These are phyloP conservation scores for Trichocladium antarcticum DNA, from an alignment of 495 filamentous ascomycete genomes.

Conservation along the genomic window DNA sequence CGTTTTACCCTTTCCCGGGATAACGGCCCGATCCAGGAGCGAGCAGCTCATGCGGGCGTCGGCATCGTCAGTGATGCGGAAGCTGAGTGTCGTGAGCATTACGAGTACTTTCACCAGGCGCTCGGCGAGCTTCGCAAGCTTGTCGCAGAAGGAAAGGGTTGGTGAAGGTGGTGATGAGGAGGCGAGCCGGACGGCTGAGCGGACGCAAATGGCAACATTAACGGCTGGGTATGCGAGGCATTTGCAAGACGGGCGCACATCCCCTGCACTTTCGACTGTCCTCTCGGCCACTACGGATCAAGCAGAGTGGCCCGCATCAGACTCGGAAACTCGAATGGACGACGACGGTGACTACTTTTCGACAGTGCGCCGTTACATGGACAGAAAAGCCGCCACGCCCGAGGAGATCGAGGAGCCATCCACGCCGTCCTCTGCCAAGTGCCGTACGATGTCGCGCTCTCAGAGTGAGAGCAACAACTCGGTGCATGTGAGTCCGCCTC, in stretches of 20 bases:
- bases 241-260: too few species aligned
- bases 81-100: slow-evolving; percentile 65
- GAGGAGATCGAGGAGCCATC: too few species aligned
- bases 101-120: slow-evolving; percentile 52
- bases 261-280: too few species aligned
- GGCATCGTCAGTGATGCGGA: slow-evolving; percentile 70
- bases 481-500: too few species aligned
- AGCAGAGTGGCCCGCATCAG: too few species aligned
- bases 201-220: background rate
- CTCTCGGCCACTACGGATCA: slow-evolving; percentile 31
- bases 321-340: too few species aligned
- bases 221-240: slow-evolving; percentile 3
- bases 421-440: too few species aligned
- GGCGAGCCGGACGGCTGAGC: background rate
- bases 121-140: slow-evolving; percentile 31
- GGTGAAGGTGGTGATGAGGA: background rate
- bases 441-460: too few species aligned
- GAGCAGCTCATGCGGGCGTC: slow-evolving; percentile 57
- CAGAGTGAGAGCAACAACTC: too few species aligned
- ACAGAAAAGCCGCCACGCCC: too few species aligned
- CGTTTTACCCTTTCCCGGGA: slow-evolving; percentile 74
- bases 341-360: too few species aligned
- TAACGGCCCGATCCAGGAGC: slow-evolving; percentile 50
- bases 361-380: too few species aligned
- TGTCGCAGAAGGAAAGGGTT: slow-evolving; percentile 10